Base-by-base conservation (phyloP, 2,329 filamentous ascomycete genomes). In the Apiospora arundinis region DNA sequence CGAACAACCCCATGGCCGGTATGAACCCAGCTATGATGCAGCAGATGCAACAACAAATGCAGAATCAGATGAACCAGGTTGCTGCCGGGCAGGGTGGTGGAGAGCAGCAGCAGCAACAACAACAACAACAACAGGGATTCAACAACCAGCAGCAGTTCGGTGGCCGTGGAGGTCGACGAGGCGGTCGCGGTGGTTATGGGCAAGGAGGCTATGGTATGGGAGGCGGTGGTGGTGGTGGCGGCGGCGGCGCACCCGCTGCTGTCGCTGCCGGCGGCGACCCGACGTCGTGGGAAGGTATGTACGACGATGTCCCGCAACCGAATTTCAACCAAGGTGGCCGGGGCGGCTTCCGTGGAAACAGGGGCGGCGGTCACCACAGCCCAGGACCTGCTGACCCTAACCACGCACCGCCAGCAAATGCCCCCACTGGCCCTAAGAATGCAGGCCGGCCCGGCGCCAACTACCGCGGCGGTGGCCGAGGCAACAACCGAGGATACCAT, bases 241-340 rank as follows among this genome's bases (percentile, higher is more conserved):
- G 78, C 71, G 79, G 78, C 74, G 80, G 74, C 46, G 75, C 76
- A 48, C 79, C 77, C 9, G 79, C 71, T 80, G 82, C 49, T 83
- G 84, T 73, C 80, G 86, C 81, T 77, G 88, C 83, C 48, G 85
- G 85, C 71, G 90, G 90, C 63, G 91, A 90, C 21, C 92, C 92
- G n/a, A 94, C 93, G 32, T 95, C 92, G 52, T 98, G 95, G 95
- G 95, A 98, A 81, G 95, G 95, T 78, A 97, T 97, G 95, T 98
- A 98, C 81, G 95, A 98, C 80, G 95, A 98, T 80, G 93, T 95
- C 1, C 95, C 95, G 21, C 94, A 95, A 79, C 94, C 94, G 6
- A 91, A 92, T 76, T 88, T 91, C 75, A 85, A 83, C 76, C 82
- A 82, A 71, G 84, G 86, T 74, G 82, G 82, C 75, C 82, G 82